Evolutionary conservation across 768 basidiomycete species (phyloP).

Genomic region (Hericium alpestre): DNA sequence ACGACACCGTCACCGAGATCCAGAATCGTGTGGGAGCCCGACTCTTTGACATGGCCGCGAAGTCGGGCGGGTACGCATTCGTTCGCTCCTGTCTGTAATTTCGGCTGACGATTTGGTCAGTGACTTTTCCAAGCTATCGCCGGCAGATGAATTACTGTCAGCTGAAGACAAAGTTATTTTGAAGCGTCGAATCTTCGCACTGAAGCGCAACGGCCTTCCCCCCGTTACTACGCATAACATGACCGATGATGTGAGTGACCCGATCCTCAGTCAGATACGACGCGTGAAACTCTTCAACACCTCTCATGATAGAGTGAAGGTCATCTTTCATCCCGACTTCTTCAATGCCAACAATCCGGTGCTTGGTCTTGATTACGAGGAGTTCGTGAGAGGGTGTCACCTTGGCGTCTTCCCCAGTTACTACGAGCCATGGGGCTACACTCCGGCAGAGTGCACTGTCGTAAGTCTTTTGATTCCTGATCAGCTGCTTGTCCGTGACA

Average conservation of each 20-base stretch:
- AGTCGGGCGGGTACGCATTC: slow-evolving; percentile 70
- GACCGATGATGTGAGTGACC: slow-evolving; percentile 86
- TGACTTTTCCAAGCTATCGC: slow-evolving; percentile 64
- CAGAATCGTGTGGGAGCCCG: slow-evolving; percentile 87
- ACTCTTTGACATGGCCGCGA: slow-evolving; percentile 88
- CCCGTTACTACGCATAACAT: slow-evolving; percentile 99
- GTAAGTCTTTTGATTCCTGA: slow-evolving; percentile 33
- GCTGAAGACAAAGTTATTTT: slow-evolving; percentile 89
- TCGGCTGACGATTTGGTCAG: slow-evolving; percentile 20
- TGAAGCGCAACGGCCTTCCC: slow-evolving; percentile 87
- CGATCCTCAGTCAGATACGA: slow-evolving; percentile 90
- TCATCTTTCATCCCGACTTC: slow-evolving; percentile 98
- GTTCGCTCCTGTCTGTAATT: background rate
- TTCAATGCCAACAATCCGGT: slow-evolving; percentile 97
- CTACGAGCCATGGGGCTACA: slow-evolving; percentile 95
- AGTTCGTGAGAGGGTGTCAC: slow-evolving; percentile 97
- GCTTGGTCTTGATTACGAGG: slow-evolving; percentile 94
- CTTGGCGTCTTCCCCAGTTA: slow-evolving; percentile 97
- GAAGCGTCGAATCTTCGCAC: slow-evolving; percentile 92
- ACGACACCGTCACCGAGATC: slow-evolving; percentile 92
- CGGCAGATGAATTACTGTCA: slow-evolving; percentile 69
- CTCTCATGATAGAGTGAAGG: slow-evolving; percentile 83
- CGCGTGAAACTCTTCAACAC: slow-evolving; percentile 90
- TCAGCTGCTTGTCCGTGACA: background rate
- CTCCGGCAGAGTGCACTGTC: slow-evolving; percentile 98